Evolutionary conservation across 2,329 filamentous ascomycete species (phyloP), one percentile per base, ranked within the genome.

Genomic region (Zymoseptoria crescenta): DNA sequence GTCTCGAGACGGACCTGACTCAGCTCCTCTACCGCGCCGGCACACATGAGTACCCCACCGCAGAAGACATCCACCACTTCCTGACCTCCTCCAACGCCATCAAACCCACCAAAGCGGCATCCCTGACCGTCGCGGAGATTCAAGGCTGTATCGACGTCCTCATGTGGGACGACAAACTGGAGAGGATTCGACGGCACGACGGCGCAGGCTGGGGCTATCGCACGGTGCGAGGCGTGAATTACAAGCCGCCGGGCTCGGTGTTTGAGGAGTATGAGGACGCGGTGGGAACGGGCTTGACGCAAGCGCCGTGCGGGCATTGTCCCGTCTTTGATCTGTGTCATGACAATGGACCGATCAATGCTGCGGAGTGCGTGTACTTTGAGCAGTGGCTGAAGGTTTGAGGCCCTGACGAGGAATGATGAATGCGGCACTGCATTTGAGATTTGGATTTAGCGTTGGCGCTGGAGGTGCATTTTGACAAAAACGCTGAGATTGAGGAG

Each of bases 291-390:
- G 89, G 89, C 3, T 84, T 93, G 65, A 95, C 89, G 1, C 91
- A 96, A 73, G 87, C 88, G 2, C 94, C 94, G 0, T 99, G 94
- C 73, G 92, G 93, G 1, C 82, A 85, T 57, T 99, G 94, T 74
- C 94, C 94, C 0, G 93, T 96, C 2, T 96, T 96, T 72, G 88
- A 94, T 59, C 81, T 97, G 1, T 99, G 94, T 72, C 88, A 90
- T 65, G 90, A 96, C 61, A 91, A 91, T 6, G 93, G 93, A 0
- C 90, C 91, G 0, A 91, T 99, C 21, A 95, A 87, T 68, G 90
- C 93, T 0, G 87, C 85, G 64, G 96, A 88, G 55, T 99, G 94
- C 74, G 87, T 91, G 56, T 99, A 99, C 72, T 96, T 96, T 70
- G 83, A 88, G 63, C 83, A 86, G 56, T 99, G 94, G 94, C 75